Evolutionary conservation across 345 rosid genomes (phyloP).

Genomic region (Luvunga scandens): DNA sequence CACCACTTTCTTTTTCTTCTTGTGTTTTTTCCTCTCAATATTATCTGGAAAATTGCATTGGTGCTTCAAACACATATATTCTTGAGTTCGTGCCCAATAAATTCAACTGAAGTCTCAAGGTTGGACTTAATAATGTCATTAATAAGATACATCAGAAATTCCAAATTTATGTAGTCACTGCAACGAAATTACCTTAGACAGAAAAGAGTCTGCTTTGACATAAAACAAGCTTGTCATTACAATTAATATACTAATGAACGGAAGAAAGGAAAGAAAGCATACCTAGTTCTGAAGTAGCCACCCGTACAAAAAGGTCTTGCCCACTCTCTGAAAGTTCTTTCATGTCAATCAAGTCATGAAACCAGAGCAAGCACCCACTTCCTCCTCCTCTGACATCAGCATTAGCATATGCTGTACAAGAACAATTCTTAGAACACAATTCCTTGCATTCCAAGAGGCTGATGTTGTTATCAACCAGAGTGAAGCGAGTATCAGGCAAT

Average conservation of each 20-base stretch:
- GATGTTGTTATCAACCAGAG: conserved; percentile 19
- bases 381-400: conserved; percentile 35
- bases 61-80: too few relatives aligned
- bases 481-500: conserved; percentile 39
- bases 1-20: neutral
- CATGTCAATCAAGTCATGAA: conserved; percentile 38
- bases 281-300: conserved; percentile 25
- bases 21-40: neutral
- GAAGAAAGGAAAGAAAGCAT: neutral
- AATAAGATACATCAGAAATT: neutral
- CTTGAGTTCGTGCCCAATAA: too few relatives aligned
- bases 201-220: too few relatives aligned
- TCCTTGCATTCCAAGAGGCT: conserved; percentile 26
- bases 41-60: neutral
- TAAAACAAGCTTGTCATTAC: too few relatives aligned
- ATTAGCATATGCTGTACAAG: conserved; percentile 49
- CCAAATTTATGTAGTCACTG: too few relatives aligned
- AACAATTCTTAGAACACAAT: conserved; percentile 39
- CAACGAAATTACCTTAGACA: too few relatives aligned
- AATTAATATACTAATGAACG: too few relatives aligned
- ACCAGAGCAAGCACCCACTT: conserved; percentile 56
- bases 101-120: too few relatives aligned
- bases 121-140: too few relatives aligned
- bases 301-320: conserved; percentile 24
- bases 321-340: conserved; percentile 13